Conservation (phyloP, 2,329 filamentous ascomycete genomes). For the Apiospora saccharicola region DNA sequence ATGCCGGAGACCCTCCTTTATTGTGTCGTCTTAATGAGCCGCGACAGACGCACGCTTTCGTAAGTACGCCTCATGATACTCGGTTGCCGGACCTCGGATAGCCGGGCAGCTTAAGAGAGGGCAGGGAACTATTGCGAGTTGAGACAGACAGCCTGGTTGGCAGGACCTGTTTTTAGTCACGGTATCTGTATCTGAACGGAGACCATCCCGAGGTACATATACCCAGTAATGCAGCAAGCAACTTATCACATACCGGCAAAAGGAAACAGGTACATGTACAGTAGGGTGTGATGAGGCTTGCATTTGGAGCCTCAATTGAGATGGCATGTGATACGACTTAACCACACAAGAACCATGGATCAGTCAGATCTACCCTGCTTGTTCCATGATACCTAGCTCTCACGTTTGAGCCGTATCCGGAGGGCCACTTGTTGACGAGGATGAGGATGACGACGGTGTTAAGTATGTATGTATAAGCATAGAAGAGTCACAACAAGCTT, state of each 20-base stretch:
- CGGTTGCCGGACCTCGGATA: background rate
- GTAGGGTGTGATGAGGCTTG: background rate
- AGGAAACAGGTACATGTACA: background rate
- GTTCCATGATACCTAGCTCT: background rate
- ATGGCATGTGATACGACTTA: background rate
- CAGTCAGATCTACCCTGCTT: background rate
- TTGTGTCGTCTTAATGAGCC: slow-evolving; percentile 21
- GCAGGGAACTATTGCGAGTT: background rate
- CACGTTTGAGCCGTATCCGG: background rate
- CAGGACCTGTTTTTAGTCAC: slow-evolving; percentile 6
- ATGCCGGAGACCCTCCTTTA: slow-evolving; percentile 19
- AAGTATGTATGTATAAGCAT: background rate
- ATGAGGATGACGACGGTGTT: background rate
- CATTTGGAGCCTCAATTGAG: slow-evolving; percentile 16
- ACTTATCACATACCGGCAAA: slow-evolving; percentile 5
- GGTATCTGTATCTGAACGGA: background rate
- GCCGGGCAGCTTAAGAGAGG: slow-evolving; percentile 7
- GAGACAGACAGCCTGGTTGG: slow-evolving; percentile 7
- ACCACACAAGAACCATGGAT: background rate
- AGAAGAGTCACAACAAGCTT: slow-evolving; percentile 12
- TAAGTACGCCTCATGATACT: slow-evolving; percentile 14
- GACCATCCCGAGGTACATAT: background rate
- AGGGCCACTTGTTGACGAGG: background rate
- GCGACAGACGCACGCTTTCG: slow-evolving; percentile 19
- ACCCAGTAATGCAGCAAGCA: background rate